Evolutionary conservation across 148 eudicot genomes (phyloP).

Genomic region (Silene uniflora): DNA sequence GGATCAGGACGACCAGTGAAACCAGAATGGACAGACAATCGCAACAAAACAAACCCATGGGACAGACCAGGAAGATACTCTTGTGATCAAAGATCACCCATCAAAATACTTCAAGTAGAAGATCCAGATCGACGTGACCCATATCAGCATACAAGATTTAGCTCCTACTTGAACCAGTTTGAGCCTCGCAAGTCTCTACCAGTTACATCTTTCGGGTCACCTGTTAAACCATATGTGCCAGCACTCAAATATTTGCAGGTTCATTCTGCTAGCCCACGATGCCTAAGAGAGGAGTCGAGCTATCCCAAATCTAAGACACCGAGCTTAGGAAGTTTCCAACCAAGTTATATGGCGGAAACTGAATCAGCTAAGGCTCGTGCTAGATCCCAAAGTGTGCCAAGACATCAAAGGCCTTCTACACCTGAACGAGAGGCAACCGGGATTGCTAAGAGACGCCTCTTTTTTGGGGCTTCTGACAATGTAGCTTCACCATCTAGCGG

Average conservation of each 20-base stretch:
- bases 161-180: conserved; percentile 24
- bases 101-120: conserved; percentile 42
- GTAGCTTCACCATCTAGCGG: conserved; percentile 29
- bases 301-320: conserved; percentile 36
- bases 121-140: conserved; percentile 20
- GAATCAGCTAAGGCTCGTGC: conserved; percentile 67
- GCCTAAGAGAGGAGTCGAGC: conserved; percentile 28
- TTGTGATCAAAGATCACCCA: conserved; percentile 41
- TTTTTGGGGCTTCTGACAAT: conserved; percentile 36
- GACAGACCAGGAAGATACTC: conserved; percentile 36
- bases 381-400: conserved; percentile 58
- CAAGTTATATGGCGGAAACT: conserved; percentile 79
- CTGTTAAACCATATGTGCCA: conserved; percentile 31
- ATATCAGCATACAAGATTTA: conserved; percentile 18
- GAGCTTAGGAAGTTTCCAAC: conserved; percentile 29
- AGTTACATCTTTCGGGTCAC: conserved; percentile 23
- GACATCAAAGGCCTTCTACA: conserved; percentile 49
- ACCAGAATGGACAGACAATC: conserved; percentile 24
- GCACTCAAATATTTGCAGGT: conserved; percentile 32
- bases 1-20: conserved; percentile 19
- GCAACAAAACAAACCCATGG: conserved; percentile 23
- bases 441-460: conserved; percentile 48
- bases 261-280: conserved; percentile 43
- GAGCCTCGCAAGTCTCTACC: conserved; percentile 25
- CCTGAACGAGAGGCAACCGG: conserved; percentile 40